Conservation (phyloP, 2,329 filamentous ascomycete genomes). For the Alternaria incomplexa region DNA sequence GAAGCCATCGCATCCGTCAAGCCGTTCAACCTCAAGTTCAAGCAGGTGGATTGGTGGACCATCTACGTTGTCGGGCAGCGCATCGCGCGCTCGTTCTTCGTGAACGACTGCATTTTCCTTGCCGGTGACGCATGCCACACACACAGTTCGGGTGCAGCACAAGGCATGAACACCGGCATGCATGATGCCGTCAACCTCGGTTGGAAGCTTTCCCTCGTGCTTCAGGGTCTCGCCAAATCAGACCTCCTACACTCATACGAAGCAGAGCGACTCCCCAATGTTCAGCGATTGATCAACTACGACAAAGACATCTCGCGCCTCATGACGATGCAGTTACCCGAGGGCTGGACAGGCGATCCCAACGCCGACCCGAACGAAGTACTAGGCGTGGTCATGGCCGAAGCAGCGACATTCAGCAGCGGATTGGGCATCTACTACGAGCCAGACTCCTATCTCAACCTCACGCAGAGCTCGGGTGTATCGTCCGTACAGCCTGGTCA, state of each 20-base stretch:
- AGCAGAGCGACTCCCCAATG: conserved; percentile 47
- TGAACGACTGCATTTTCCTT: conserved; percentile 57
- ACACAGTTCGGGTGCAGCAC: background rate
- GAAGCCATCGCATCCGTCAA: conserved; percentile 50
- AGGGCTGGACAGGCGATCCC: conserved; percentile 40
- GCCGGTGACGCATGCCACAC: conserved; percentile 57
- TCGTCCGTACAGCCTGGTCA: conserved; percentile 47
- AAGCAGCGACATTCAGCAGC: conserved; percentile 39
- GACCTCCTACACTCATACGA: background rate
- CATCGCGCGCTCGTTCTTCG: conserved; percentile 41
- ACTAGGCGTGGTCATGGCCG: conserved; percentile 32
- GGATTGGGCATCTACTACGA: conserved; percentile 44
- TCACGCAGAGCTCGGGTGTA: conserved; percentile 6
- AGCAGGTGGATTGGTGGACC: conserved; percentile 53
- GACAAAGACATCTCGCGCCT: conserved; percentile 45
- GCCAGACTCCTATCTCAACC: conserved; percentile 45
- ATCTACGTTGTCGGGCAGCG: conserved; percentile 54
- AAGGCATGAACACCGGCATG: background rate
- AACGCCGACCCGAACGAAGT: conserved; percentile 37
- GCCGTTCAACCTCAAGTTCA: conserved; percentile 50
- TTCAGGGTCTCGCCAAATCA: background rate
- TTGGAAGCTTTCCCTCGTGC: background rate
- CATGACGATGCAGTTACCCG: conserved; percentile 45
- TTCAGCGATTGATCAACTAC: conserved; percentile 49
- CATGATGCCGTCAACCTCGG: background rate